Conservation (phyloP, 352 stramenopile genomes). For the Pythium phragmitis region DNA sequence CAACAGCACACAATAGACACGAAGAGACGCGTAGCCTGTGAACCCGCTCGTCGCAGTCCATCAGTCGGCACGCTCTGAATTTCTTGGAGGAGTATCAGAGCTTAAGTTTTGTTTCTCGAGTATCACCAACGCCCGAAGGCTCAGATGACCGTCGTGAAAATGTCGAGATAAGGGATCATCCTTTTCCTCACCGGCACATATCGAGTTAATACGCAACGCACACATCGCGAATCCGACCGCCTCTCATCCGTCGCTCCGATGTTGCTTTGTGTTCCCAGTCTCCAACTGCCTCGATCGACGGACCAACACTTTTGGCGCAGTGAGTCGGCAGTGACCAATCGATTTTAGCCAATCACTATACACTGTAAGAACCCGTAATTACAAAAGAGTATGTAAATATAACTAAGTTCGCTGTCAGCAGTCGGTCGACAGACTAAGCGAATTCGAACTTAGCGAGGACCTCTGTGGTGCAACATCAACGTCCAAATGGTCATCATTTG, state of each 20-base stretch:
- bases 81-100: constrained; percentile 64
- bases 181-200: constrained; percentile 48
- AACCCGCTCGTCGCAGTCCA: background rate
- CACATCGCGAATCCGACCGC: background rate
- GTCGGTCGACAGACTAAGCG: no score
- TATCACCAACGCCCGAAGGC: constrained; percentile 72
- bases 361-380: constrained; percentile 5
- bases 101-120: constrained; percentile 82
- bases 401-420: background rate
- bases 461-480: constrained; percentile 5
- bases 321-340: constrained; percentile 3
- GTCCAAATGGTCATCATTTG: background rate
- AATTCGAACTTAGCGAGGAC: background rate
- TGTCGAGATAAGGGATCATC: constrained; percentile 87
- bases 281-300: background rate
- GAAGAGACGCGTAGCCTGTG: background rate
- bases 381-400: background rate
- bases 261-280: background rate
- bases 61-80: background rate
- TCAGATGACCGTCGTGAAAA: constrained; percentile 92
- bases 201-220: background rate
- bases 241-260: background rate
- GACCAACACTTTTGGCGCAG: background rate
- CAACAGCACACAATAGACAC: constrained; percentile 11
- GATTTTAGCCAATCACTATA: constrained; percentile 14